Conservation (phyloP, 345 rosid genomes). For the Murraya paniculata region DNA sequence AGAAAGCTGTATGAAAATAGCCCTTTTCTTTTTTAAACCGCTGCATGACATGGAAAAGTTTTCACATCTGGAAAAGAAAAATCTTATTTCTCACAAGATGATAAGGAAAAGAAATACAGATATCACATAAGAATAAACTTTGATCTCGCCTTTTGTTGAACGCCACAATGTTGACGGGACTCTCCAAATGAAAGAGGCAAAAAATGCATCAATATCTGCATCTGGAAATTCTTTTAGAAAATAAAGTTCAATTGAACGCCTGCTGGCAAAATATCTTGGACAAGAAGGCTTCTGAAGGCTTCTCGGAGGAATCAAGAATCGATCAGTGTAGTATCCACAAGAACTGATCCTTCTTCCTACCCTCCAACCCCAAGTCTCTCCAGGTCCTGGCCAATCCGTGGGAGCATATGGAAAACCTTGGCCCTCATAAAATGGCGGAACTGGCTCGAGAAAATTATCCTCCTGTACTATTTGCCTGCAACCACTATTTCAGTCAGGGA, state of each 20-base stretch:
- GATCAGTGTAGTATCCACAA: slow-evolving; percentile 51
- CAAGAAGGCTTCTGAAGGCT: slow-evolving; percentile 27
- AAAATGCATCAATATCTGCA: slow-evolving; percentile 55
- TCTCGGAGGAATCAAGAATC: slow-evolving; percentile 56
- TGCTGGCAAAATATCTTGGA: slow-evolving; percentile 48
- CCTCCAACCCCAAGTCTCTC: slow-evolving; percentile 84
- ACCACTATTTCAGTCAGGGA: slow-evolving; percentile 15
- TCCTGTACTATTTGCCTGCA: slow-evolving; percentile 24
- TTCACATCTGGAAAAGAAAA: neutral
- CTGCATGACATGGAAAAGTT: neutral
- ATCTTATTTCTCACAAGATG: neutral
- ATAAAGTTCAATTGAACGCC: slow-evolving; percentile 46
- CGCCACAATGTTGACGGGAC: slow-evolving; percentile 47
- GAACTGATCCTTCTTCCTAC: slow-evolving; percentile 65
- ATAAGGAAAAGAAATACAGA: neutral
- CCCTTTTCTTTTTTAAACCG: neutral
- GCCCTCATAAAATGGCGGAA: slow-evolving; percentile 45
- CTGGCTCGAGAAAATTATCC: slow-evolving; percentile 34
- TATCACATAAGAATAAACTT: neutral
- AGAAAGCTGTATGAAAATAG: neutral
- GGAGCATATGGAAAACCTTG: slow-evolving; percentile 93
- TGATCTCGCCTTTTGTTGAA: slow-evolving; percentile 36
- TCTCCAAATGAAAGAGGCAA: slow-evolving; percentile 74
- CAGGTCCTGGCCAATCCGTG: slow-evolving; percentile 64
- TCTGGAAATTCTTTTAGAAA: slow-evolving; percentile 43